These are phyloP conservation scores for Plectranthus barbatus DNA, from an alignment of 257 asterid species.

Conservation along the genomic window DNA sequence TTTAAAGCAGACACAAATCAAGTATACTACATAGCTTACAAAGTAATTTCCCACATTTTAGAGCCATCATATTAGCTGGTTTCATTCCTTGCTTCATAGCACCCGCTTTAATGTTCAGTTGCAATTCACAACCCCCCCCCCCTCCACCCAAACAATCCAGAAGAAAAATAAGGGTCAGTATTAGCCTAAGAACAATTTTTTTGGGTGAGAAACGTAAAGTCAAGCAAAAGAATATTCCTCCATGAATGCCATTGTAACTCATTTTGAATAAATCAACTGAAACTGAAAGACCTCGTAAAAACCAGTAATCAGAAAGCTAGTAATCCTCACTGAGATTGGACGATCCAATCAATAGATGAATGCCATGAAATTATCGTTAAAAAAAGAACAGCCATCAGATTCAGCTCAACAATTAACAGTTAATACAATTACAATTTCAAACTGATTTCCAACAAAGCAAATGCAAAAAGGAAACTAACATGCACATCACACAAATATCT, in stretches of 20 bases:
- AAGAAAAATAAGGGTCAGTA: too few species aligned
- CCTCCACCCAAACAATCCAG: too few species aligned
- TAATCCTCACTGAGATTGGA: conserved; percentile 73
- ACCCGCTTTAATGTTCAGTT: too few species aligned
- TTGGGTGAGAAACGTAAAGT: too few species aligned
- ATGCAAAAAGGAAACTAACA: background rate
- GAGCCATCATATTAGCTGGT: too few species aligned
- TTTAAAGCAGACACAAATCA: background rate
- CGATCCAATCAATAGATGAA: conserved; percentile 86
- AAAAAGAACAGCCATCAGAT: conserved; percentile 20
- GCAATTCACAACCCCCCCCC: too few species aligned
- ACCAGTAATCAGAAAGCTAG: background rate
- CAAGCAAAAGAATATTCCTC: background rate
- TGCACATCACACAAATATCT: background rate
- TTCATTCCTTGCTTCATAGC: too few species aligned
- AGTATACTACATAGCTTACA: background rate
- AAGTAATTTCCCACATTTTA: too few species aligned
- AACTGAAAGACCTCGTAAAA: background rate
- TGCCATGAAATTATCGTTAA: conserved; percentile 55
- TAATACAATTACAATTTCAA: background rate
- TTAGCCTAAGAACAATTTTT: too few species aligned
- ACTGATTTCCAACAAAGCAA: conserved; percentile 1
- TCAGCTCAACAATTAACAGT: background rate
- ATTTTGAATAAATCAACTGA: conserved; percentile 6
- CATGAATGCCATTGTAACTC: background rate